Base-by-base conservation (phyloP, 192 early-diverging fungal genomes). In the Gigaspora rosea region DNA sequence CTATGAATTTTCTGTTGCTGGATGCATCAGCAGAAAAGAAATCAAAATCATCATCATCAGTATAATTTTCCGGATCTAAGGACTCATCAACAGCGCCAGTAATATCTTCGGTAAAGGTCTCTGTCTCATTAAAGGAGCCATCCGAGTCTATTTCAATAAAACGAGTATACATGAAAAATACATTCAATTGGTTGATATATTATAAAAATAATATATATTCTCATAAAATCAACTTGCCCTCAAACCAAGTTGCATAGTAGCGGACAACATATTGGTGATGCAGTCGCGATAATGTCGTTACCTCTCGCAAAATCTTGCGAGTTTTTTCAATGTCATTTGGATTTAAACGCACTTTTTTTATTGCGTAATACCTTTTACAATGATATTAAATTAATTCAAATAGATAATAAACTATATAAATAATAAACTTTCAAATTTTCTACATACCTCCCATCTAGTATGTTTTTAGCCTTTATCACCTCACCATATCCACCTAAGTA, bases 201-300 rank as follows among this genome's bases (percentile, higher is more conserved):
- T 3, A 33, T 51, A 8, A 80, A 8, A n/a, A 12, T 18, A 2
- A 10, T 9, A 78, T 10, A 15, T 41, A 79, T 20, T n/a, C 41
- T 41, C 46, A 33, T 63, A 78, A 4, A 27, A 79, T 78, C 20
- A 74, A 77, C 22, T 56, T 56, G 47, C 92, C 92, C 85, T 97
- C 96, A 73, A 96, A 92, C 95, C 96, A 96, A 8, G 95, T 93
- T 32, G 92, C 91, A 79, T 94, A 95, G 71, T 95, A 95, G 47
- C 93, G 85, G 8, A 96, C 95, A 6, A 97, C 92, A 82, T 92
- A 94, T 78, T 94, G 90, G 78, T 95, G 94, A 80, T 96, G 94
- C 16, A 98, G 82, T 11, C 95, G 86, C 5, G 95, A 95, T 22
- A 98, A 82, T 0, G 96, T 96, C 27, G 90, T 93, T 12, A 98